A percentile compares a stretch with the other conserved stretches of the same genome.
Evolutionary conservation across 495 filamentous ascomycete species (phyloP).

Genomic region (Cercophora scortea): DNA sequence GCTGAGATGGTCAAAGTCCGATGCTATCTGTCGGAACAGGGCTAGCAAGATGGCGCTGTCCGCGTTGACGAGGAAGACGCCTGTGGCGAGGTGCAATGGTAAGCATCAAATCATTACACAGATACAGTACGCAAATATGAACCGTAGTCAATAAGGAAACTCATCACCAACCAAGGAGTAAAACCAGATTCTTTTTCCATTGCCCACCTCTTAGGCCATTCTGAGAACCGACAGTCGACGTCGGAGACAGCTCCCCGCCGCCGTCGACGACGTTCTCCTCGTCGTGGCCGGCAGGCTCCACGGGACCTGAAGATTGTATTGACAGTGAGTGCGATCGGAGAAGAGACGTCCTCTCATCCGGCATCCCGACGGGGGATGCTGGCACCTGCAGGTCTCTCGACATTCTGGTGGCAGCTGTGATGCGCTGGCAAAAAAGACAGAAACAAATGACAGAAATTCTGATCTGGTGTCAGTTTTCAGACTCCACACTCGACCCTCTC

Average conservation of each 20-base stretch:
- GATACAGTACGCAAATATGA: too few relatives aligned
- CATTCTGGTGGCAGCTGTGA: too few relatives aligned
- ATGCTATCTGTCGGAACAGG: conserved; percentile 13
- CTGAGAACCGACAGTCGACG: conserved; percentile 2
- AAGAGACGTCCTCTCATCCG: too few relatives aligned
- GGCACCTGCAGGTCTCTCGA: too few relatives aligned
- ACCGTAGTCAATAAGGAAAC: not conserved
- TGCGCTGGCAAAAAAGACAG: too few relatives aligned
- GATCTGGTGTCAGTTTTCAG: too few relatives aligned
- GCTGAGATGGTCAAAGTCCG: conserved; percentile 7
- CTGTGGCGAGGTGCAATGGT: not conserved
- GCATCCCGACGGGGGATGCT: too few relatives aligned
- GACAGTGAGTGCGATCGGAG: too few relatives aligned
- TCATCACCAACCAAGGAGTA: conserved; percentile 6
- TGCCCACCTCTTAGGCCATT: not conserved
- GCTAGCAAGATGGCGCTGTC: conserved; percentile 13
- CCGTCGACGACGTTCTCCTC: not conserved
- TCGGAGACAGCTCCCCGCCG: not conserved
- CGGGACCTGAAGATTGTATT: too few relatives aligned
- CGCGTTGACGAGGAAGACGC: conserved; percentile 13
- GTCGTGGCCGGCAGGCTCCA: not conserved
- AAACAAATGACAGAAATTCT: too few relatives aligned
- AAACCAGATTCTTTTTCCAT: conserved; percentile 9
- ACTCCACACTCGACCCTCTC: too few relatives aligned
- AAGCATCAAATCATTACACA: too few relatives aligned